Conservation (phyloP, 305 asterid species). For the Salvia sclarea region DNA sequence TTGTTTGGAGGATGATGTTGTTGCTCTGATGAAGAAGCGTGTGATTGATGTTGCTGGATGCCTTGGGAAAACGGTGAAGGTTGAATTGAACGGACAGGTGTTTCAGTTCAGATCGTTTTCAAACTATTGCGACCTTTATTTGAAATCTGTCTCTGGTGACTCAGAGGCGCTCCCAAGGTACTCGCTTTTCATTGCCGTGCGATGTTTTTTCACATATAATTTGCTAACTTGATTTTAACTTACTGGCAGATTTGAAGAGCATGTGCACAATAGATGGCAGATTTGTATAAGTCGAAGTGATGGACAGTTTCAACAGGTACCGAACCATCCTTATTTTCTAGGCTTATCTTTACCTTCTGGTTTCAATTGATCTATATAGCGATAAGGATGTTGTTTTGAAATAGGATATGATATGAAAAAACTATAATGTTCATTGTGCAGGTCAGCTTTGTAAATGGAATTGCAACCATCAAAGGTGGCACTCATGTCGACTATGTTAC, state of each 20-base stretch:
- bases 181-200: neutral
- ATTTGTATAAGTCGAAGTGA: constrained; percentile 85
- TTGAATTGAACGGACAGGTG: constrained; percentile 71
- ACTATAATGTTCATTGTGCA: constrained; percentile 32
- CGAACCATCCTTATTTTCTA: neutral
- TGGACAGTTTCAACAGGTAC: constrained; percentile 95
- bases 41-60: constrained; percentile 91
- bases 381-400: neutral
- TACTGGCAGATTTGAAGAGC: constrained; percentile 64
- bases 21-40: constrained; percentile 90
- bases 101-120: constrained; percentile 78
- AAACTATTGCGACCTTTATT: constrained; percentile 76
- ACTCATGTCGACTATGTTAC: constrained; percentile 95
- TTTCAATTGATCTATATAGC: neutral
- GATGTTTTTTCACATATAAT: neutral
- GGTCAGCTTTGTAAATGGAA: constrained; percentile 96
- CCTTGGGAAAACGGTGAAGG: constrained; percentile 87
- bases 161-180: constrained; percentile 56
- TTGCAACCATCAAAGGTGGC: constrained; percentile 97
- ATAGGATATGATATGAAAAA: neutral
- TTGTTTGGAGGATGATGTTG: constrained; percentile 83
- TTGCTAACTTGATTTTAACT: constrained; percentile 21
- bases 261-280: constrained; percentile 88
- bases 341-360: neutral
- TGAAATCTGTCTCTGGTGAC: constrained; percentile 52